Percentiles rank a stretch among this genome's conserved stretches.
These are phyloP conservation scores for Capronia coronata DNA, from an alignment of 2,329 filamentous ascomycete genomes.

Conservation along the genomic window DNA sequence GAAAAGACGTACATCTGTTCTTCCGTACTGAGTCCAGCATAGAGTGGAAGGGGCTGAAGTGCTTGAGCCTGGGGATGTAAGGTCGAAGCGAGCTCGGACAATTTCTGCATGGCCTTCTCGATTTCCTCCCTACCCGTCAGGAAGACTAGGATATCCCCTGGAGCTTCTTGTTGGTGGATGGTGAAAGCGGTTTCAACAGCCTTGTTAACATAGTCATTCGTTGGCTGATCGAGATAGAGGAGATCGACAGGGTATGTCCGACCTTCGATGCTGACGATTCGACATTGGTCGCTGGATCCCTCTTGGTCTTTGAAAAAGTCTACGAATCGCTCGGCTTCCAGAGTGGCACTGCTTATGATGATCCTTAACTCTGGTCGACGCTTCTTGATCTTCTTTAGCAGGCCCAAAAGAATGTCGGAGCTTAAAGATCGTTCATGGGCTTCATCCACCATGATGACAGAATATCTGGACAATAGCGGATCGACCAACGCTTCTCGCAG, in stretches of 20 bases:
- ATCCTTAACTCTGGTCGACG: slow-evolving; percentile 75
- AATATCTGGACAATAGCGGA: slow-evolving; percentile 82
- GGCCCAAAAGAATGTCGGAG: slow-evolving; percentile 80
- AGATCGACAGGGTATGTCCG: slow-evolving; percentile 83
- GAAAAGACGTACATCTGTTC: slow-evolving; percentile 96
- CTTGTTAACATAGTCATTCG: slow-evolving; percentile 79
- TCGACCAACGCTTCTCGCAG: slow-evolving; percentile 90
- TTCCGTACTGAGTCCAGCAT: slow-evolving; percentile 80
- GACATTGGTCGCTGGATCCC: slow-evolving; percentile 40
- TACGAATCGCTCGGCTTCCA: slow-evolving; percentile 82
- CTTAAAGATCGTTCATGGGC: slow-evolving; percentile 90
- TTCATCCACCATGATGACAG: slow-evolving; percentile 95
- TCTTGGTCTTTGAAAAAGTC: slow-evolving; percentile 59
- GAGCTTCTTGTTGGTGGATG: slow-evolving; percentile 72
- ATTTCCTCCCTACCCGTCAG: slow-evolving; percentile 92
- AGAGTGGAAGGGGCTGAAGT: slow-evolving; percentile 70
- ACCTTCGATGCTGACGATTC: slow-evolving; percentile 79
- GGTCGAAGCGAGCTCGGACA: slow-evolving; percentile 63
- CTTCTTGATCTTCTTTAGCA: slow-evolving; percentile 83
- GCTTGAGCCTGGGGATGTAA: slow-evolving; percentile 54
- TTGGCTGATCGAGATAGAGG: slow-evolving; percentile 69
- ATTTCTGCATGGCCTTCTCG: slow-evolving; percentile 69
- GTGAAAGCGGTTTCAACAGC: slow-evolving; percentile 78
- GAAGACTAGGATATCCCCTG: slow-evolving; percentile 86
- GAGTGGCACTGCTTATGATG: slow-evolving; percentile 85